Evolutionary conservation across 371 early-diverging fungal genomes (phyloP).

Genomic region (Mortierella sp.): DNA sequence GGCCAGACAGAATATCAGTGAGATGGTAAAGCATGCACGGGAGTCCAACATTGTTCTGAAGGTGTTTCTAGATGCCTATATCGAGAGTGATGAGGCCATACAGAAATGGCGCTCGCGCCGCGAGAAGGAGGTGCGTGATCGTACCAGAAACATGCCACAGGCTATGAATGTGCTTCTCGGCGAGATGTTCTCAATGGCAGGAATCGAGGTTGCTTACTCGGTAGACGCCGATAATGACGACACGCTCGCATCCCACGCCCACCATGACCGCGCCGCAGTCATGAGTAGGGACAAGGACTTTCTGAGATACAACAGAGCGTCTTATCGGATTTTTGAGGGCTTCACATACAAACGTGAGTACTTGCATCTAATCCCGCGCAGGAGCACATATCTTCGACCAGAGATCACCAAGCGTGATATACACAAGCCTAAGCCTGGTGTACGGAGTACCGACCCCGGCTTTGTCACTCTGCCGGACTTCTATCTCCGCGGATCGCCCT

Average conservation of each 20-base stretch:
- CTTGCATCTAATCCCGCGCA: slow-evolving; percentile 11
- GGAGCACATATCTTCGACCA: neutral
- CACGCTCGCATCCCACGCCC: slow-evolving; percentile 16
- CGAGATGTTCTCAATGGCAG: slow-evolving; percentile 9
- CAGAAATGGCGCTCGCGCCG: slow-evolving; percentile 14
- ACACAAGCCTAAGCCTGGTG: slow-evolving; percentile 4
- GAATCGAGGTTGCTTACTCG: slow-evolving; percentile 18
- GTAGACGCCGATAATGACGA: slow-evolving; percentile 16
- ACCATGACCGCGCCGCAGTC: slow-evolving; percentile 14
- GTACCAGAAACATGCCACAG: slow-evolving; percentile 10
- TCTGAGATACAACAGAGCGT: slow-evolving; percentile 10
- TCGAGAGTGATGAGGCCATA: slow-evolving; percentile 16
- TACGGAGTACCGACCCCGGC: slow-evolving; percentile 14
- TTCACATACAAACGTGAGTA: slow-evolving; percentile 4
- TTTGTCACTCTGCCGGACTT: slow-evolving; percentile 13
- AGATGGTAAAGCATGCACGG: slow-evolving; percentile 9
- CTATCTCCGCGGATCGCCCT: slow-evolving; percentile 17
- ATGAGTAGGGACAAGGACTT: slow-evolving; percentile 18
- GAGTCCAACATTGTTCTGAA: slow-evolving; percentile 15
- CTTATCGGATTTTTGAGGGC: slow-evolving; percentile 8
- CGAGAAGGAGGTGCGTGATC: slow-evolving; percentile 14
- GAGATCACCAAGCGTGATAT: slow-evolving; percentile 13
- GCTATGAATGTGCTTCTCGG: slow-evolving; percentile 12
- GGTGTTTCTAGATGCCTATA: slow-evolving; percentile 15
- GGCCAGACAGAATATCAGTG: slow-evolving; percentile 3